phyloP scores from a whole-genome alignment of 805 yeast species.

The Yamadazyma olivae region DNA sequence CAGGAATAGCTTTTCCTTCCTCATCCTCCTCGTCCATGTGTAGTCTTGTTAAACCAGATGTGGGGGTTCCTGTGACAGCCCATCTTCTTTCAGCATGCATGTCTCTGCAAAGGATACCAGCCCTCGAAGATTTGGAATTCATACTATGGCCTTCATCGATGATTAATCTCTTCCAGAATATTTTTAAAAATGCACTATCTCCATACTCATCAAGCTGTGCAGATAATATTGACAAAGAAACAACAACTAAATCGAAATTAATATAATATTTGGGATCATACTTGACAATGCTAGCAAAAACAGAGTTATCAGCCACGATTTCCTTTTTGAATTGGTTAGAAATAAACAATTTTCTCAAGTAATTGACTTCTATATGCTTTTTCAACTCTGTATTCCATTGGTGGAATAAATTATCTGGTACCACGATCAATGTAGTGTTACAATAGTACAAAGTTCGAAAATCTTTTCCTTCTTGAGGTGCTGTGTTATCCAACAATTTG shows the following conservation, averaged over 20 bases:
- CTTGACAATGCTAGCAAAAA: constrained; percentile 19
- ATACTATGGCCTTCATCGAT: constrained; percentile 77
- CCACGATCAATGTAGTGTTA: constrained; percentile 54
- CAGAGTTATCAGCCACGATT: constrained; percentile 11
- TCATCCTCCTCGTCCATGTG: constrained; percentile 42
- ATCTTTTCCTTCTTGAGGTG: constrained; percentile 15
- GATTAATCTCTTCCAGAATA: constrained; percentile 67
- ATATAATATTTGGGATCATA: constrained; percentile 29
- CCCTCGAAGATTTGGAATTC: constrained; percentile 49
- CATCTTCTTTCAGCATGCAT: constrained; percentile 60
- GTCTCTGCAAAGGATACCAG: constrained; percentile 46
- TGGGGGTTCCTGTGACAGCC: constrained; percentile 78
- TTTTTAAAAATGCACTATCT: constrained; percentile 34
- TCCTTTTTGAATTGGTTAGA: constrained; percentile 28
- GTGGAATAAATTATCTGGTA: constrained; percentile 63
- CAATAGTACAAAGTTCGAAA: constrained; percentile 40
- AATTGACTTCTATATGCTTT: constrained; percentile 47
- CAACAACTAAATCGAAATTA: constrained; percentile 50
- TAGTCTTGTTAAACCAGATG: constrained; percentile 61
- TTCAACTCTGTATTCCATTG: constrained; percentile 62
- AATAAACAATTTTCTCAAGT: constrained; percentile 31
- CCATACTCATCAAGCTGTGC: constrained; percentile 28
- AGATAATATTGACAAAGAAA: constrained; percentile 47
- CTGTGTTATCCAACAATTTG: constrained; percentile 8
- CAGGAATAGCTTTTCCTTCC: constrained; percentile 6